Evolutionary conservation across 2,329 filamentous ascomycete species (phyloP).

Genomic region (Colletotrichum eleusines): DNA sequence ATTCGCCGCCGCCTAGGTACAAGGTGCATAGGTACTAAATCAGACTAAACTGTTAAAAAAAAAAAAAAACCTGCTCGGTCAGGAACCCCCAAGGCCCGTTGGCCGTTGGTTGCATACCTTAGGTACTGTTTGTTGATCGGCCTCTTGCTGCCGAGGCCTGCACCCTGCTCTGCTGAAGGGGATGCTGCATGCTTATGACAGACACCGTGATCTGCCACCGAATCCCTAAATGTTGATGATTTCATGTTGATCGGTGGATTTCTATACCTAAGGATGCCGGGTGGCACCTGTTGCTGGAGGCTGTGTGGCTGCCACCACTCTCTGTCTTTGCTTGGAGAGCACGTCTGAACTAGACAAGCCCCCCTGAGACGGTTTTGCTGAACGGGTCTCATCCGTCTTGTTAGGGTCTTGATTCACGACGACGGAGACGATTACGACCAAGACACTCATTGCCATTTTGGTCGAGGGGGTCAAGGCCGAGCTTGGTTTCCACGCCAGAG

Average conservation of each 20-base stretch:
- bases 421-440: slow-evolving; percentile 1
- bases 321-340: slow-evolving; percentile 16
- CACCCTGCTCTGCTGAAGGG: not conserved
- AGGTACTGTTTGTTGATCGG: slow-evolving; percentile 1
- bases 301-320: slow-evolving; percentile 26
- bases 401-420: slow-evolving; percentile 23
- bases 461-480: slow-evolving; percentile 8
- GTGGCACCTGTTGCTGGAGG: slow-evolving; percentile 10
- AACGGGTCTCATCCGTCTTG: slow-evolving; percentile 40
- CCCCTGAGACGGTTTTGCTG: slow-evolving; percentile 38
- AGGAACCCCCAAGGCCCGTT: slow-evolving; percentile 14
- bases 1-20: slow-evolving; percentile 11
- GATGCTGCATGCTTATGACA: not conserved
- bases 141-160: not conserved
- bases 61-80: not conserved
- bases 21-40: not conserved
- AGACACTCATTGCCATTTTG: slow-evolving; percentile 24
- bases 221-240: slow-evolving; percentile 23
- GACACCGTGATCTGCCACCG: slow-evolving; percentile 17
- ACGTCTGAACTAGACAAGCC: slow-evolving; percentile 31
- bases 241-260: slow-evolving; percentile 33
- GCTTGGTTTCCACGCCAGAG: slow-evolving; percentile 14
- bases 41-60: too few relatives aligned
- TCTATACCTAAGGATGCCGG: slow-evolving; percentile 17
- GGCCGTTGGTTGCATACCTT: not conserved